Evolutionary conservation across 495 filamentous ascomycete genomes (phyloP).

Genomic region (Lasiosphaeria ovina): DNA sequence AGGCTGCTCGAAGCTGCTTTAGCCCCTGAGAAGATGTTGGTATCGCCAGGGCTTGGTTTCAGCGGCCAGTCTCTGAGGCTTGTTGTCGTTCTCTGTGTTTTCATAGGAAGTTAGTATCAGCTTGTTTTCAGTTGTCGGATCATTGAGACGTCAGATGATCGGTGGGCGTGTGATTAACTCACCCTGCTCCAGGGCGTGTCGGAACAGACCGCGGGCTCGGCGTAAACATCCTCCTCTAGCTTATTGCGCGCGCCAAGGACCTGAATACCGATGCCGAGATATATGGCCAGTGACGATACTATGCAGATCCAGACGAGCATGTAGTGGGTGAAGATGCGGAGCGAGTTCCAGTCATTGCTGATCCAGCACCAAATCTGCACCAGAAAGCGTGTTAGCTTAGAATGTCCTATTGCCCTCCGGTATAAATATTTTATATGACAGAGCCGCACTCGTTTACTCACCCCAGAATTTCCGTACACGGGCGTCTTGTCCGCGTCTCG

Average conservation of each 20-base stretch:
- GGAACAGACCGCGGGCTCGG: slow-evolving; percentile 22
- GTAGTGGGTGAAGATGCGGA: slow-evolving; percentile 73
- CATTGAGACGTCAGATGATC: neutral
- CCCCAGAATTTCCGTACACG: slow-evolving; percentile 68
- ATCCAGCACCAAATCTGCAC: slow-evolving; percentile 77
- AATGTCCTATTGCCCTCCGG: too few species aligned
- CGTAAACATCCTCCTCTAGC: slow-evolving; percentile 18
- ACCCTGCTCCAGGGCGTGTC: neutral
- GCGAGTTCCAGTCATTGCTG: slow-evolving; percentile 55
- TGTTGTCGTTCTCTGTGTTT: neutral
- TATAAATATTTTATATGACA: neutral
- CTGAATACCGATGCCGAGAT: slow-evolving; percentile 60
- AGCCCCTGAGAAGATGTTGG: slow-evolving; percentile 4
- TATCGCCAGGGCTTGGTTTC: neutral
- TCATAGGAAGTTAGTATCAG: neutral
- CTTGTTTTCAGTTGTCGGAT: too few species aligned
- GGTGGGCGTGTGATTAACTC: neutral
- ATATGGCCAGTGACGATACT: slow-evolving; percentile 62
- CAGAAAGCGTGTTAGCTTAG: neutral
- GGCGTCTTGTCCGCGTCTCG: slow-evolving; percentile 38
- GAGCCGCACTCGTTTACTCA: slow-evolving; percentile 14
- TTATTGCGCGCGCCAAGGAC: slow-evolving; percentile 55
- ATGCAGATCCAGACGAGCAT: slow-evolving; percentile 74
- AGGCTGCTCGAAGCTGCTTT: neutral
- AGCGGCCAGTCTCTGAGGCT: slow-evolving; percentile 14